phyloP scores from a whole-genome alignment of 2,329 filamentous ascomycete genomes.

The Knufia petricola region DNA sequence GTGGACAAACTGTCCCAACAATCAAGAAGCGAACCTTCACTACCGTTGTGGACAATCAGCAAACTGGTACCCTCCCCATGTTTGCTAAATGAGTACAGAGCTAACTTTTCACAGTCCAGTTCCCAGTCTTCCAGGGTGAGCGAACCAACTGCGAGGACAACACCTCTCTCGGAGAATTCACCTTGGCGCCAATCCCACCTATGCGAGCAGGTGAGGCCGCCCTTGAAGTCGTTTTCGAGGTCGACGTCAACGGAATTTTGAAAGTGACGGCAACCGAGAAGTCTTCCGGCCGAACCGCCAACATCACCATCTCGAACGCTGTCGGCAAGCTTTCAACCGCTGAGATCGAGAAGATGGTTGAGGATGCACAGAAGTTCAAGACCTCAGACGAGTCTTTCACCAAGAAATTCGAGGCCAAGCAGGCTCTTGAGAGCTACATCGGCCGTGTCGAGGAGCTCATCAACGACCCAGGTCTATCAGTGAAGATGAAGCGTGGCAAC shows the following conservation, averaged over 20 bases:
- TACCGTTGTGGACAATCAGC: slow-evolving; percentile 63
- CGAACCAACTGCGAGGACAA: slow-evolving; percentile 98
- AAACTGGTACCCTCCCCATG: too few species aligned
- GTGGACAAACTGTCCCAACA: slow-evolving; percentile 65
- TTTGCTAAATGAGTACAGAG: too few species aligned
- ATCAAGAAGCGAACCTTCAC: slow-evolving; percentile 86
- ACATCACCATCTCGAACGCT: slow-evolving; percentile 99
- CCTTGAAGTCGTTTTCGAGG: slow-evolving; percentile 96
- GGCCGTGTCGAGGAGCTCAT: slow-evolving; percentile 97
- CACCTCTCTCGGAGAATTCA: slow-evolving; percentile 95
- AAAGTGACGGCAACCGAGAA: slow-evolving; percentile 99
- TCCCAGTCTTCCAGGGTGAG: slow-evolving; percentile 93
- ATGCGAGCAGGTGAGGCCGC: slow-evolving; percentile 94
- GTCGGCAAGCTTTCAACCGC: slow-evolving; percentile 91
- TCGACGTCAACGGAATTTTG: slow-evolving; percentile 99
- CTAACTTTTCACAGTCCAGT: slow-evolving; percentile 49
- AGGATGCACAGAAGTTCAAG: slow-evolving; percentile 98
- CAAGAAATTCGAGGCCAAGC: slow-evolving; percentile 98
- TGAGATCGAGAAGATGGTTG: slow-evolving; percentile 98
- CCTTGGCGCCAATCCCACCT: slow-evolving; percentile 72
- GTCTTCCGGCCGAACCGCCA: slow-evolving; percentile 92
- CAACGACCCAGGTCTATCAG: slow-evolving; percentile 86
- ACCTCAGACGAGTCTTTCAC: slow-evolving; percentile 93
- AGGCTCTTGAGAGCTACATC: slow-evolving; percentile 99
- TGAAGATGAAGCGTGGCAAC: slow-evolving; percentile 97